Conservation (phyloP, 768 basidiomycete species). For the Phylloporus sp. region DNA sequence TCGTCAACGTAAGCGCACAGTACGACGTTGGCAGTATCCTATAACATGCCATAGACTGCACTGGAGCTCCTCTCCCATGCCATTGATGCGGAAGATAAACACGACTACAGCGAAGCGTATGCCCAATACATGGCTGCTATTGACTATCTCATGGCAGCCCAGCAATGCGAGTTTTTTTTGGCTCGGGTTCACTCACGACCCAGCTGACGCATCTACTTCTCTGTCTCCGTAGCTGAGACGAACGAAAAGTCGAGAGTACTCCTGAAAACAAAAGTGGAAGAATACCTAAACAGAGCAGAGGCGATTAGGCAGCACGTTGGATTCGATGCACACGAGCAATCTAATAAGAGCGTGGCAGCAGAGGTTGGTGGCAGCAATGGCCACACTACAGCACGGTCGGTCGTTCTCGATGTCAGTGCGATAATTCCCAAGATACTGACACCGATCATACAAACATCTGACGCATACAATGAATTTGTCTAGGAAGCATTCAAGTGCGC, state of each 20-base stretch:
- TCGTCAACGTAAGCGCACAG: constrained; percentile 11
- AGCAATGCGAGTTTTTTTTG: constrained; percentile 56
- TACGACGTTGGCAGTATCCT: not conserved
- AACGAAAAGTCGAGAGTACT: constrained; percentile 17
- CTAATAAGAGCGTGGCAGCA: not conserved
- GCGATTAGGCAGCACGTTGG: not conserved
- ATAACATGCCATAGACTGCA: constrained; percentile 45
- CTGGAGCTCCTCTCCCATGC: constrained; percentile 87
- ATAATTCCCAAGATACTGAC: not conserved
- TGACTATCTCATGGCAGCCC: constrained; percentile 95
- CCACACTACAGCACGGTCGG: constrained; percentile 5
- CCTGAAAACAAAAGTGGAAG: constrained; percentile 16
- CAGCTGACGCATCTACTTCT: not conserved
- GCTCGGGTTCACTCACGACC: not conserved
- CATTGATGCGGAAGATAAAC: constrained; percentile 83
- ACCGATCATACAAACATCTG: not conserved
- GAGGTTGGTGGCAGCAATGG: not conserved
- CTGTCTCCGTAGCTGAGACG: constrained; percentile 6
- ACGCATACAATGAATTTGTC: not conserved
- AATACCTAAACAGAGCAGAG: constrained; percentile 19
- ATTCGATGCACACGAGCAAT: not conserved
- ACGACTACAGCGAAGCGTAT: constrained; percentile 89
- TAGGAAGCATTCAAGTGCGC: constrained; percentile 83
- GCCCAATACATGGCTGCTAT: constrained; percentile 88
- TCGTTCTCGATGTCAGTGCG: constrained; percentile 15